These are phyloP conservation scores for Xylaria multiplex DNA, from an alignment of 2,329 filamentous ascomycete genomes.

Conservation along the genomic window DNA sequence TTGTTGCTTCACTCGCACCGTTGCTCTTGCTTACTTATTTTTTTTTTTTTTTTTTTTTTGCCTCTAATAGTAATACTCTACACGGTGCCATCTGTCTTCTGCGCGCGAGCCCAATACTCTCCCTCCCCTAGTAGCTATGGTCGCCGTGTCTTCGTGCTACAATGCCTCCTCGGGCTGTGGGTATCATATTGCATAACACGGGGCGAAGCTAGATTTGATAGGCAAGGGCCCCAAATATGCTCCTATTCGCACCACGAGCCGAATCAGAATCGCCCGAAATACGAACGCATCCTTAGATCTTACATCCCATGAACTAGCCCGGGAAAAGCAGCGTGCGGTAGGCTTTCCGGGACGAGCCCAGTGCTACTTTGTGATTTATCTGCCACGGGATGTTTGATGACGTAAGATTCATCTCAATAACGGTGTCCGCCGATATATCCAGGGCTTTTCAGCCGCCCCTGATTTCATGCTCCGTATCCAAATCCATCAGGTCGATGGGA, in stretches of 20 bases:
- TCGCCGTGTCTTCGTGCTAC: slow-evolving; percentile 14
- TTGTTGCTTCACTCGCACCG: not conserved
- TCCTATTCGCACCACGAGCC: slow-evolving; percentile 8
- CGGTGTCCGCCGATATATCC: not conserved
- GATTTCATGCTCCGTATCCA: slow-evolving; percentile 46
- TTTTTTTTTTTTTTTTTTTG: no score
- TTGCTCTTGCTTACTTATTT: not conserved
- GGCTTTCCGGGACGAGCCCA: not conserved
- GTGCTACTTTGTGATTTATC: slow-evolving; percentile 12
- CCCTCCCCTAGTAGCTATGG: not conserved
- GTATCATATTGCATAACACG: slow-evolving; percentile 34
- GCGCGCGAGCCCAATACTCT: not conserved
- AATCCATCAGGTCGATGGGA: slow-evolving; percentile 51
- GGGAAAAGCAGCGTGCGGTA: not conserved
- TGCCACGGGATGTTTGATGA: not conserved
- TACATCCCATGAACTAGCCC: not conserved
- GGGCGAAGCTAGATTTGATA: slow-evolving; percentile 8
- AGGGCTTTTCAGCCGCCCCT: slow-evolving; percentile 19
- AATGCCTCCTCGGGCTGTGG: slow-evolving; percentile 23
- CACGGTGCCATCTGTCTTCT: not conserved
- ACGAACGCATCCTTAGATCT: not conserved
- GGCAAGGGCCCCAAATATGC: not conserved
- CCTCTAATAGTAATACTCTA: slow-evolving; percentile 3
- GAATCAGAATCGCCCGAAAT: not conserved
- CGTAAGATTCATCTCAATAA: not conserved